Conservation (phyloP, 2,329 filamentous ascomycete genomes). For the Arthrobotrys musiformis region DNA sequence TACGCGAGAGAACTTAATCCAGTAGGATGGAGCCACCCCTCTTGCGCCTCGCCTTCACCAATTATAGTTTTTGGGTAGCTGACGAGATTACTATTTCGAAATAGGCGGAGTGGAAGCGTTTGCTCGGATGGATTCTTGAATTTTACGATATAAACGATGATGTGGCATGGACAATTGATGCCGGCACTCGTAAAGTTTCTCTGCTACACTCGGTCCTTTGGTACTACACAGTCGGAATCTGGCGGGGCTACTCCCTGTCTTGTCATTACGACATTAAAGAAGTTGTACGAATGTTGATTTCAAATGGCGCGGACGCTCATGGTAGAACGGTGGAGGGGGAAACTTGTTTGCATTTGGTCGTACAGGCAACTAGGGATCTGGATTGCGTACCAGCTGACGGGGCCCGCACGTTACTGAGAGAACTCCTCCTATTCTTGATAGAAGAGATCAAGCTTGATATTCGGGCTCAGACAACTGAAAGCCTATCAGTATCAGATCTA, state of each 20-base stretch:
- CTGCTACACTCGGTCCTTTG: no score
- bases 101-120: neutral
- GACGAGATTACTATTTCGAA: neutral
- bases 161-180: neutral
- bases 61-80: no score
- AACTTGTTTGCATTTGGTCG: conserved; percentile 8
- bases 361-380: neutral
- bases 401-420: neutral
- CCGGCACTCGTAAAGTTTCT: no score
- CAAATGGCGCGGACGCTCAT: neutral
- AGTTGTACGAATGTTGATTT: neutral
- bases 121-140: neutral
- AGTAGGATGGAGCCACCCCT: no score
- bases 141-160: conserved; percentile 27
- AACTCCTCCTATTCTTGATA: conserved; percentile 9
- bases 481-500: neutral
- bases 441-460: conserved; percentile 8
- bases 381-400: neutral
- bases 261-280: neutral
- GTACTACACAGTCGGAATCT: no score
- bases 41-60: no score
- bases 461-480: neutral
- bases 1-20: neutral
- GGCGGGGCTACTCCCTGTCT: no score
- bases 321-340: neutral